Conservation (phyloP, 164 flowering plant species). For the Vitis riparia region DNA sequence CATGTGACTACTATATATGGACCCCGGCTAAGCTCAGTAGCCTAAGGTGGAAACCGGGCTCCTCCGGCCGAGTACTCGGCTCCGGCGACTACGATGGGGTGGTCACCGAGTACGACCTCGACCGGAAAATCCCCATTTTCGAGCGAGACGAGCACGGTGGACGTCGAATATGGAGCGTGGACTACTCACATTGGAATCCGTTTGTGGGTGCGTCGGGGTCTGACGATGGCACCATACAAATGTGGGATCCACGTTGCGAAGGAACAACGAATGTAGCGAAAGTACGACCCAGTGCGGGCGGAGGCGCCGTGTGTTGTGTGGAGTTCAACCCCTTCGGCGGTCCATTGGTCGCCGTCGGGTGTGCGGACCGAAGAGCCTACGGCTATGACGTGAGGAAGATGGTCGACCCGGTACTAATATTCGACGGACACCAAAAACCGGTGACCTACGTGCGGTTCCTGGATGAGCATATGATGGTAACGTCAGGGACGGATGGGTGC, state of each 20-base stretch:
- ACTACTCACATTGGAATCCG: slow-evolving; percentile 46
- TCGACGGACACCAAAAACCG: slow-evolving; percentile 55
- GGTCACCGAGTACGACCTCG: slow-evolving; percentile 69
- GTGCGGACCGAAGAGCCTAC: slow-evolving; percentile 54
- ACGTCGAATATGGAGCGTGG: slow-evolving; percentile 71
- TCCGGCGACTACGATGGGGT: slow-evolving; percentile 82
- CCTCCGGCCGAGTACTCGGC: slow-evolving; percentile 42
- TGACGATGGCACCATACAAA: slow-evolving; percentile 32
- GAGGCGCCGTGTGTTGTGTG: slow-evolving; percentile 60
- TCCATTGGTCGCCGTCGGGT: slow-evolving; percentile 43
- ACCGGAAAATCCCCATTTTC: slow-evolving; percentile 43
- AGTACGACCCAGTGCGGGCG: slow-evolving; percentile 32
- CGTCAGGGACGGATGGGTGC: slow-evolving; percentile 58
- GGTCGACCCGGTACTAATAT: slow-evolving; percentile 35
- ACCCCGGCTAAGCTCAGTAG: slow-evolving; percentile 82
- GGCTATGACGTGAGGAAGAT: slow-evolving; percentile 48
- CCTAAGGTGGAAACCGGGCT: slow-evolving; percentile 60
- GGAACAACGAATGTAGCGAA: slow-evolving; percentile 32
- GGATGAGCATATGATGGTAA: slow-evolving; percentile 32
- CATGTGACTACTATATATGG: slow-evolving; percentile 53
- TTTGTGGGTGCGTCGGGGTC: slow-evolving; percentile 67
- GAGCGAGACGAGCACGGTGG: slow-evolving; percentile 88
- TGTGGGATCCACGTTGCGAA: slow-evolving; percentile 69
- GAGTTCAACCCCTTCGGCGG: slow-evolving; percentile 61
- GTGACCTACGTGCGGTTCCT: slow-evolving; percentile 55